These are phyloP conservation scores for Coniosporium uncinatum DNA, from an alignment of 2,329 filamentous ascomycete genomes.

Conservation along the genomic window DNA sequence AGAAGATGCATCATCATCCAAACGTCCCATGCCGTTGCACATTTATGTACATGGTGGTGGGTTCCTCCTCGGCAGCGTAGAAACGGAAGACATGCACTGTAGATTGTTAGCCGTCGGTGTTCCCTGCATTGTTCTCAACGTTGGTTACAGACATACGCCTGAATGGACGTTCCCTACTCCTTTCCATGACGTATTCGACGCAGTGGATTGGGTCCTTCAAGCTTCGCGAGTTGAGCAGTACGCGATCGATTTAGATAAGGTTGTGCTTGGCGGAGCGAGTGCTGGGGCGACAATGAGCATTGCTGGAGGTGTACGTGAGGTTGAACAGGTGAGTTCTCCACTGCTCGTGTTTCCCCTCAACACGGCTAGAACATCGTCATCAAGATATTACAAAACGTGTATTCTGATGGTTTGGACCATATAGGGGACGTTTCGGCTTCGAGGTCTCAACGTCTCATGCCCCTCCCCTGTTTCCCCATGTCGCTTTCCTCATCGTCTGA, in stretches of 20 bases:
- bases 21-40: too few relatives aligned
- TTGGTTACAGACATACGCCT: constrained; percentile 2
- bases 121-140: background rate
- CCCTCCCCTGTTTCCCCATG: too few relatives aligned
- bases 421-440: too few relatives aligned
- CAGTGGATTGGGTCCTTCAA: background rate
- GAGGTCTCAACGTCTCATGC: too few relatives aligned
- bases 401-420: too few relatives aligned
- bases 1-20: too few relatives aligned
- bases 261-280: background rate
- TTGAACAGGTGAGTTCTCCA: too few relatives aligned
- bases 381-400: too few relatives aligned
- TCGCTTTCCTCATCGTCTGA: too few relatives aligned
- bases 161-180: constrained; percentile 1
- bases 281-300: background rate
- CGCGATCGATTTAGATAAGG: background rate
- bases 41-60: background rate
- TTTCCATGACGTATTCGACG: constrained; percentile 1
- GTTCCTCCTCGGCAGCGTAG: background rate
- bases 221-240: background rate
- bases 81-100: background rate
- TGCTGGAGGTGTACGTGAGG: too few relatives aligned
- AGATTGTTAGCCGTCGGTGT: background rate
- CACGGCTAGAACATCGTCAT: too few relatives aligned
- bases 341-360: too few relatives aligned